Base-by-base conservation (phyloP, 805 yeast species). In the Metschnikowia gelsemii region DNA sequence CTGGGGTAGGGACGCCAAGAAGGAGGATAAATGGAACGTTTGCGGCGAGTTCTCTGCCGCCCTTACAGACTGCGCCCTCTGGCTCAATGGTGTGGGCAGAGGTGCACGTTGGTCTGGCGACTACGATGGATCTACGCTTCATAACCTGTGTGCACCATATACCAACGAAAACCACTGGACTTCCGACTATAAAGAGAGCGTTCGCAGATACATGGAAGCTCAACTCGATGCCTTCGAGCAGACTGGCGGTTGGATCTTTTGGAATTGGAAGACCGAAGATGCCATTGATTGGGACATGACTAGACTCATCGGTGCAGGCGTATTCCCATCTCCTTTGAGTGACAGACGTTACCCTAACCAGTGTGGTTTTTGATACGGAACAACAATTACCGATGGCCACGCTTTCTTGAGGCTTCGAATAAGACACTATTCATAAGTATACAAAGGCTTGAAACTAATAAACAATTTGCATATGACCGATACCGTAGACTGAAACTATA, bases 201-300 rank as follows among this genome's bases (percentile, higher is more conserved):
- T 82, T 34, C 80, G 96, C 62, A 73, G 68, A 54, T 88, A 73
- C 59, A 72, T 89, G 37, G 96, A 90, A 68, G 96, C 96, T 35
- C 96, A 90, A 72, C 68, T 90, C 57, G 96, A 90, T 59, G 87
- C 96, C 1, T 67, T 63, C 41, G 87, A 82, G 55, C 75, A 75
- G 54, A 74, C 79, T 44, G 76, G 72, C 25, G 98, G 98, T 23
- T 90, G 96, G 96, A 77, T 87, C 43, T 84, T 86, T 72, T 90
- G 97, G 97, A 79, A 84, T 62, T 89, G 87, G 84, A 90, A 89
- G 73, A 85, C 96, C 20, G 96, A 90, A 66, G 65, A 64, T 51
- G 71, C 87, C 16, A 61, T 83, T 40, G 96, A 90, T 62, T 90
- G 97, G 97, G 96, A 87, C 64, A 75, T 86, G 68, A 70, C 73